Evolutionary conservation across 2,329 filamentous ascomycete species (phyloP).

Genomic region (Fusarium sulawesiense): DNA sequence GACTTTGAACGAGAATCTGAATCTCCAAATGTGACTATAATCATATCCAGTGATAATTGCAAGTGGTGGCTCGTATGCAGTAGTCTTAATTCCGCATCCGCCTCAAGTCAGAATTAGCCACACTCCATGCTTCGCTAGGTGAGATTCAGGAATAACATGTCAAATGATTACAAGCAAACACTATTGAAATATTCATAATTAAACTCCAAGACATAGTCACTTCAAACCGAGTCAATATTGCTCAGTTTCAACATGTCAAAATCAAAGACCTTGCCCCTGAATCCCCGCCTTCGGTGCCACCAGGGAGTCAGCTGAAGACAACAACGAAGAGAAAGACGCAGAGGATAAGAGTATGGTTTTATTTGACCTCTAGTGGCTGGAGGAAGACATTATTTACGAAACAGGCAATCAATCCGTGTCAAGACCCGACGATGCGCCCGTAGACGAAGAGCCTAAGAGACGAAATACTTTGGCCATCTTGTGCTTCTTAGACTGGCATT

Average conservation of each 20-base stretch:
- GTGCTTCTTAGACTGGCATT: not conserved
- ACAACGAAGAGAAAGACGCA: not conserved
- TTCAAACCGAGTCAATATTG: not conserved
- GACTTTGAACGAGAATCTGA: not conserved
- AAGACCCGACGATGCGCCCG: not conserved
- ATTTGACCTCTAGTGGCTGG: rapidly evolving
- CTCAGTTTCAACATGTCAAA: not conserved
- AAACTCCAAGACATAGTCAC: not conserved
- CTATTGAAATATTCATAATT: not conserved
- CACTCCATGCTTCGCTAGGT: not conserved
- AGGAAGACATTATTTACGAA: not conserved
- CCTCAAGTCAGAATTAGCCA: no score
- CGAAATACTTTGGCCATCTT: not conserved
- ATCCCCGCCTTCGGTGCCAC: not conserved
- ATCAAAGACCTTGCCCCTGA: not conserved
- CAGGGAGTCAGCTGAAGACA: not conserved
- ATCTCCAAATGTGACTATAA: not conserved
- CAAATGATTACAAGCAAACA: rapidly evolving
- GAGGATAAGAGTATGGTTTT: not conserved
- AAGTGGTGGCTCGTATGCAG: not conserved
- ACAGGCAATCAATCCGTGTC: not conserved
- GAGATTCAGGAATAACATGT: not conserved
- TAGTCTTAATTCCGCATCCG: not conserved
- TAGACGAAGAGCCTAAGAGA: not conserved
- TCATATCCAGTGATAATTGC: not conserved